A percentile compares a stretch with the other conserved stretches of the same genome.
Evolutionary conservation across 768 basidiomycete species (phyloP).

Genomic region (Asterophora lycoperdoides): DNA sequence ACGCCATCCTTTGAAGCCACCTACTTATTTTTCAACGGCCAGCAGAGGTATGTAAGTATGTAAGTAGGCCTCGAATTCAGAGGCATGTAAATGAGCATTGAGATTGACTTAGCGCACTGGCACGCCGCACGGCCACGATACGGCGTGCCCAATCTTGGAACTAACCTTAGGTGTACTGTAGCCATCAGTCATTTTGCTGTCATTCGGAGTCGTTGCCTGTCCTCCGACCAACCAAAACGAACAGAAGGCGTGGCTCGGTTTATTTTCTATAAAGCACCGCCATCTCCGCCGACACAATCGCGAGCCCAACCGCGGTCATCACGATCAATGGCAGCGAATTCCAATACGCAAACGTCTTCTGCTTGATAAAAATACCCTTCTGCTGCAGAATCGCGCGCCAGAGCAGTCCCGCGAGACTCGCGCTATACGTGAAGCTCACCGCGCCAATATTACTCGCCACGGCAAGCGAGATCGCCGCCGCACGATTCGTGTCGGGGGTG

Average conservation of each 20-base stretch:
- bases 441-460: conserved; percentile 89
- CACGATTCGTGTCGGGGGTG: conserved; percentile 35
- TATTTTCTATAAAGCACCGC: conserved; percentile 38
- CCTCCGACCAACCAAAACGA: no score
- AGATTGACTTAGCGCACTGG: no score
- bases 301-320: conserved; percentile 64
- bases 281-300: conserved; percentile 76
- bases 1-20: no score
- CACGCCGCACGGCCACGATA: no score
- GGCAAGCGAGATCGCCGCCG: conserved; percentile 71
- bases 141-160: no score
- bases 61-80: no score
- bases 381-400: conserved; percentile 74
- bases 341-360: conserved; percentile 65
- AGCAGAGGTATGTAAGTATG: no score
- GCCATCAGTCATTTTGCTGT: no score
- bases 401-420: conserved; percentile 82
- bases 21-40: no score
- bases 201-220: no score
- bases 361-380: conserved; percentile 62
- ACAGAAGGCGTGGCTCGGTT: neutral
- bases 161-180: no score
- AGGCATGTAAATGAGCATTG: no score
- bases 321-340: conserved; percentile 62
- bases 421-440: conserved; percentile 83